A percentile compares a stretch with the other conserved stretches of the same genome.
These are phyloP conservation scores for Ascoidea asiatica DNA, from an alignment of 805 yeast species.

Conservation along the genomic window DNA sequence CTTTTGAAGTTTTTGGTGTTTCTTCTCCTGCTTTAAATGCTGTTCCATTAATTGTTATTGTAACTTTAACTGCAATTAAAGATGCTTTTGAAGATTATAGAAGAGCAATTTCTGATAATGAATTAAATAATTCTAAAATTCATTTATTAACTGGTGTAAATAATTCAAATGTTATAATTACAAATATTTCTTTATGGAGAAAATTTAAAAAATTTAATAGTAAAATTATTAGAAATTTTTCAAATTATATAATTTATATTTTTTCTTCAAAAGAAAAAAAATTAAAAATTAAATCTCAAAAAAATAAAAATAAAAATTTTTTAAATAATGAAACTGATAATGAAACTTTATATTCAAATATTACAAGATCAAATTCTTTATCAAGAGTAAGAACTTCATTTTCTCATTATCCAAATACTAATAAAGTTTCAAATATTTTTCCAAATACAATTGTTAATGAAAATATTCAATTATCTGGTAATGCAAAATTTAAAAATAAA, in stretches of 20 bases:
- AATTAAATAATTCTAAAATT: conserved; percentile 52
- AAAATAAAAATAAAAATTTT: conserved; percentile 7
- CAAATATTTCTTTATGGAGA: conserved; percentile 51
- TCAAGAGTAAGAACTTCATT: not conserved
- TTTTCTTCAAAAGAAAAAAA: conserved; percentile 5
- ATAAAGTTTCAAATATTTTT: conserved; percentile 11
- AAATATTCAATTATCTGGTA: conserved; percentile 16
- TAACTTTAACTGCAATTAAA: conserved; percentile 56
- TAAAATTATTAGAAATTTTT: conserved; percentile 12
- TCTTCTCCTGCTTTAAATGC: conserved; percentile 61
- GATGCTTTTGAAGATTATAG: conserved; percentile 72
- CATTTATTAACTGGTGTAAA: conserved; percentile 38
- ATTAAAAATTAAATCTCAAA: too few species aligned
- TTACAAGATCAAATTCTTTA: not conserved
- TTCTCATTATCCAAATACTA: conserved; percentile 9
- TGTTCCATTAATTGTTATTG: conserved; percentile 73
- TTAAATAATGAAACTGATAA: conserved; percentile 15
- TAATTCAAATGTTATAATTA: conserved; percentile 45
- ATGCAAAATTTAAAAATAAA: conserved; percentile 30
- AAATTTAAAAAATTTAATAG: conserved; percentile 48
- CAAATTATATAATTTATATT: conserved; percentile 1
- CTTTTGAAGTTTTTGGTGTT: conserved; percentile 62
- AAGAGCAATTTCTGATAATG: conserved; percentile 49
- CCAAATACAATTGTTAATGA: conserved; percentile 22
- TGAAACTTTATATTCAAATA: conserved; percentile 7